Percentiles rank a stretch among this genome's conserved stretches.
These are phyloP conservation scores for Neocallimastix lanati DNA, from an alignment of 192 early-diverging fungal genomes.

Conservation along the genomic window DNA sequence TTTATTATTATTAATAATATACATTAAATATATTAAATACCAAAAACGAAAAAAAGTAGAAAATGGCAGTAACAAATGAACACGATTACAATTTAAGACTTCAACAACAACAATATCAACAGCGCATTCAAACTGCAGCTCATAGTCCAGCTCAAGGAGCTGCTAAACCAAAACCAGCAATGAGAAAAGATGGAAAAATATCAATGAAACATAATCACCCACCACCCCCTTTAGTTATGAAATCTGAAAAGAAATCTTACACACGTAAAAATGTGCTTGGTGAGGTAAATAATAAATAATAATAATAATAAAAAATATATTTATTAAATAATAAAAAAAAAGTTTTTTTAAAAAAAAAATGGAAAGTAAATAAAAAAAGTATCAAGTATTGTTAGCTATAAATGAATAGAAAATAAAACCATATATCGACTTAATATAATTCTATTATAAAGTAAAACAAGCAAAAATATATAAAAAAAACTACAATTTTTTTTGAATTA, in stretches of 20 bases:
- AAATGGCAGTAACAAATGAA: neutral
- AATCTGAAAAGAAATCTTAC: conserved; percentile 14
- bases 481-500: too few species aligned
- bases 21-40: too few species aligned
- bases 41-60: neutral
- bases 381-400: too few species aligned
- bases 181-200: neutral
- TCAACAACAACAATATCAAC: neutral
- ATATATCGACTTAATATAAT: too few species aligned
- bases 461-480: too few species aligned
- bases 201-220: conserved; percentile 1
- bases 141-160: neutral
- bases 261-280: conserved; percentile 19
- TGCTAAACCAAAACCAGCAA: neutral
- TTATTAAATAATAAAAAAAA: too few species aligned
- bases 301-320: too few species aligned
- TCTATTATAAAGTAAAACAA: too few species aligned
- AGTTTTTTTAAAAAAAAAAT: too few species aligned
- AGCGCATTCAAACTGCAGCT: neutral
- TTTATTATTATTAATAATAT: too few species aligned
- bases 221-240: conserved; percentile 19
- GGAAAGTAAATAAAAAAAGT: too few species aligned
- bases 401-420: too few species aligned
- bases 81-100: neutral
- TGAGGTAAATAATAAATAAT: conserved; percentile 13